Percentiles rank a stretch among this genome's conserved stretches.
These are phyloP conservation scores for Xylariaceae sp. DNA, from an alignment of 2,329 filamentous ascomycete species.

Conservation along the genomic window DNA sequence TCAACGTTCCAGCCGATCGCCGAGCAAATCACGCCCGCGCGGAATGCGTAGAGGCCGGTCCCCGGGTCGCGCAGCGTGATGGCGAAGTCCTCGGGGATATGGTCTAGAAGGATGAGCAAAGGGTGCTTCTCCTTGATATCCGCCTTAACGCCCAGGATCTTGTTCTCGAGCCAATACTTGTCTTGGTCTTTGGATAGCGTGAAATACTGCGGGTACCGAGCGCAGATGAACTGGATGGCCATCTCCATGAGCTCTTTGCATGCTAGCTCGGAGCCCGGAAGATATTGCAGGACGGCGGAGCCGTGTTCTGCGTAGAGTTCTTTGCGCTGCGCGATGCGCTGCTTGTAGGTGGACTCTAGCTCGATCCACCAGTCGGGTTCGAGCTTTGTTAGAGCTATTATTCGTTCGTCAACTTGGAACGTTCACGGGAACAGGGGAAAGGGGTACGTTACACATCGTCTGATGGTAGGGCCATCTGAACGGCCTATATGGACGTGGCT, in stretches of 20 bases:
- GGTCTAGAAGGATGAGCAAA: conserved; percentile 73
- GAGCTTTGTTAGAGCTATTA: conserved; percentile 74
- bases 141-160: conserved; percentile 68
- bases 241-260: conserved; percentile 92
- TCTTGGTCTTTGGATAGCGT: conserved; percentile 59
- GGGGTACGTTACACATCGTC: conserved; percentile 77
- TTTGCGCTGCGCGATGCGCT: conserved; percentile 72
- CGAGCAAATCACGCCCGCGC: conserved; percentile 80
- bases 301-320: conserved; percentile 69
- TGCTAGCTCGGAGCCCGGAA: conserved; percentile 78
- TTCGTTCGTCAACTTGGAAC: conserved; percentile 1
- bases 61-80: conserved; percentile 74
- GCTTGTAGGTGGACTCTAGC: conserved; percentile 74
- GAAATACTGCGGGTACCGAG: conserved; percentile 80
- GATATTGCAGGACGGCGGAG: conserved; percentile 66
- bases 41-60: conserved; percentile 75
- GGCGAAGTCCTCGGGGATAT: conserved; percentile 85
- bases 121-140: conserved; percentile 69
- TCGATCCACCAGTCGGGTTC: conserved; percentile 91
- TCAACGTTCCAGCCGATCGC: conserved; percentile 80
- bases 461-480: conserved; percentile 88
- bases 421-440: not conserved
- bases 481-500: conserved; percentile 78
- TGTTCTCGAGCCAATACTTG: conserved; percentile 69
- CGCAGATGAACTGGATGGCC: conserved; percentile 78